Evolutionary conservation across 306 rosid genomes (phyloP).

Genomic region (Cyclanthera cordifolia): DNA sequence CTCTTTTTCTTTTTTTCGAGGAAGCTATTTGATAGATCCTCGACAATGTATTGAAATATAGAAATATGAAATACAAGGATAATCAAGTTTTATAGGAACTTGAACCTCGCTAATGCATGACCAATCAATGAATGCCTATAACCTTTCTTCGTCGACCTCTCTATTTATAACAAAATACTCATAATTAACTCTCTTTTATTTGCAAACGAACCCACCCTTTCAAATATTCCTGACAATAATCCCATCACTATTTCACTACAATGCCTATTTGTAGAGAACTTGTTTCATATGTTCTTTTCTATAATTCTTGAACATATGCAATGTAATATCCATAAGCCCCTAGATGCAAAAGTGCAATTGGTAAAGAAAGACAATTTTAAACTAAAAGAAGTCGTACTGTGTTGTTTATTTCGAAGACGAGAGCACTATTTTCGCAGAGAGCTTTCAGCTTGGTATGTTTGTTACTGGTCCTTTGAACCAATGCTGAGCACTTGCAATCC

Average conservation of each 20-base stretch:
- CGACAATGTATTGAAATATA: too few relatives aligned
- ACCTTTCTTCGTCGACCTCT: too few relatives aligned
- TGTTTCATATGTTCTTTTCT: not conserved
- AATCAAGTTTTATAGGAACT: too few relatives aligned
- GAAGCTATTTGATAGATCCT: not conserved
- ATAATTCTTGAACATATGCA: not conserved
- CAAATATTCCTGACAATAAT: too few relatives aligned
- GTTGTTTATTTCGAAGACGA: not conserved
- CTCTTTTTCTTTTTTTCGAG: not conserved
- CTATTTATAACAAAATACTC: too few relatives aligned
- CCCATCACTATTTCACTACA: not conserved
- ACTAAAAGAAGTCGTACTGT: not conserved
- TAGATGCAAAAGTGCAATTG: not conserved
- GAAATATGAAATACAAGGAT: too few relatives aligned
- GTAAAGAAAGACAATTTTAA: not conserved
- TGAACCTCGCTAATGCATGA: too few relatives aligned
- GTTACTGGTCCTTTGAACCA: constrained; percentile 89
- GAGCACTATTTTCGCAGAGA: not conserved
- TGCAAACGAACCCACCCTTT: too few relatives aligned
- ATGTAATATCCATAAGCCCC: not conserved
- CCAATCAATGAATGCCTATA: too few relatives aligned
- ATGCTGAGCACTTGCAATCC: constrained; percentile 50
- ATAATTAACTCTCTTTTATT: too few relatives aligned
- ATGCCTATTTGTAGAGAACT: not conserved
- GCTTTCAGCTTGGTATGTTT: constrained; percentile 36